These are phyloP conservation scores for Colletotrichum incanum DNA, from an alignment of 2,329 filamentous ascomycete species.

Conservation along the genomic window DNA sequence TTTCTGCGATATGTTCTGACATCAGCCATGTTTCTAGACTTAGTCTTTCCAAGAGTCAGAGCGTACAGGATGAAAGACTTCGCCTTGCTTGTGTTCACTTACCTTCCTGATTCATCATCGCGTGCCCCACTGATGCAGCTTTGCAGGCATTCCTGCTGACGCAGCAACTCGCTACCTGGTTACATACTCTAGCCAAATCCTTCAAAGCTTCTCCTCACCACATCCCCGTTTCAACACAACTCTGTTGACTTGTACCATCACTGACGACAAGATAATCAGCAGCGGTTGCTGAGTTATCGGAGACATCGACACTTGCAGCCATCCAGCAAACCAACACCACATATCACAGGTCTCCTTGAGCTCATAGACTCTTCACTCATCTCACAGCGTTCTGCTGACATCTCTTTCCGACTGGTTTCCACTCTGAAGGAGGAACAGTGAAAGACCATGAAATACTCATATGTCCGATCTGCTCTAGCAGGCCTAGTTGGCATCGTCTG, in stretches of 20 bases:
- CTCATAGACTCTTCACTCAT: not conserved
- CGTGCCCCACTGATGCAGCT: slow-evolving; percentile 8
- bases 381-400: not conserved
- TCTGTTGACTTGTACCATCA: not conserved
- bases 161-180: not conserved
- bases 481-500: slow-evolving; percentile 8
- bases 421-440: not conserved
- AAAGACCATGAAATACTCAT: not conserved
- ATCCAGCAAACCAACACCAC: not conserved
- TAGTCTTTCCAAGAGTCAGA: not conserved
- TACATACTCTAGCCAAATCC: not conserved
- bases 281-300: not conserved
- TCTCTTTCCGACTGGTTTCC: not conserved
- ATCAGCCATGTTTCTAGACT: not conserved
- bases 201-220: not conserved
- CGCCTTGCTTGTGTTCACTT: not conserved
- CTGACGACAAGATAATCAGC: not conserved
- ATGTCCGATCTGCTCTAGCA: not conserved
- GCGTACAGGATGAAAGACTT: too few relatives aligned
- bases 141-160: slow-evolving; percentile 28
- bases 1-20: not conserved
- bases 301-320: not conserved
- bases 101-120: slow-evolving; percentile 22
- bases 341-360: not conserved
- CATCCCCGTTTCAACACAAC: not conserved